Percentiles rank a stretch among this genome's conserved stretches.
Evolutionary conservation across 1,284 basidiomycete genomes (phyloP).

Genomic region (Microstroma glucosiphilum): DNA sequence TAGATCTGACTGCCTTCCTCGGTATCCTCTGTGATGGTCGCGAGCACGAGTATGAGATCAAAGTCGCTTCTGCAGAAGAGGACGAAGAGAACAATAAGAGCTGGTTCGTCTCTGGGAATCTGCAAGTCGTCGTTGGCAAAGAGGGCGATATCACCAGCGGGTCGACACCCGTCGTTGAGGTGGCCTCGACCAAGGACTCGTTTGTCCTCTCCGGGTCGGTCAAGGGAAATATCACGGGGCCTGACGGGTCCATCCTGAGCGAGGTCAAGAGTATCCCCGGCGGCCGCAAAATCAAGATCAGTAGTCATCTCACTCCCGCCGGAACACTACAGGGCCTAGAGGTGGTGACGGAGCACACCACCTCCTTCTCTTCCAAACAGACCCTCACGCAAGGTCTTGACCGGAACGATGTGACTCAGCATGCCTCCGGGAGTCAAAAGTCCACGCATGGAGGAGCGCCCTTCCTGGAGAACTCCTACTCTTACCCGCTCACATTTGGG

Average conservation of each 20-base stretch:
- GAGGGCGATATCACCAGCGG: neutral
- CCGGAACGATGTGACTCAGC: neutral
- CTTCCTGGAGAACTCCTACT: neutral
- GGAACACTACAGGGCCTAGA: neutral
- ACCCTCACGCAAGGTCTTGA: neutral
- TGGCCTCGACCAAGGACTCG: neutral
- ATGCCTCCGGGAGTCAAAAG: neutral
- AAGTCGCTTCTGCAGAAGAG: conserved; percentile 66
- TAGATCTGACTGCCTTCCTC: conserved; percentile 72
- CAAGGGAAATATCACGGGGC: neutral
- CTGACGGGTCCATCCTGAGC: neutral
- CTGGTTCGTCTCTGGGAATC: conserved; percentile 61
- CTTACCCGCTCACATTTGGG: neutral
- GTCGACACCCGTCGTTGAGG: neutral
- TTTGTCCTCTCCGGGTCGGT: neutral
- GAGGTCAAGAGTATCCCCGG: neutral
- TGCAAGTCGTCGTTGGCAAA: neutral
- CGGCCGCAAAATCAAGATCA: neutral
- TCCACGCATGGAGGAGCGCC: neutral
- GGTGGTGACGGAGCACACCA: neutral
- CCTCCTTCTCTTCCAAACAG: neutral
- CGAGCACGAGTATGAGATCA: conserved; percentile 64
- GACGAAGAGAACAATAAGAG: conserved; percentile 63
- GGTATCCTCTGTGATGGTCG: conserved; percentile 65
- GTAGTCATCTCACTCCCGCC: neutral